These are phyloP conservation scores for Mycosphaerella sp. DNA, from an alignment of 2,329 filamentous ascomycete species.

Conservation along the genomic window DNA sequence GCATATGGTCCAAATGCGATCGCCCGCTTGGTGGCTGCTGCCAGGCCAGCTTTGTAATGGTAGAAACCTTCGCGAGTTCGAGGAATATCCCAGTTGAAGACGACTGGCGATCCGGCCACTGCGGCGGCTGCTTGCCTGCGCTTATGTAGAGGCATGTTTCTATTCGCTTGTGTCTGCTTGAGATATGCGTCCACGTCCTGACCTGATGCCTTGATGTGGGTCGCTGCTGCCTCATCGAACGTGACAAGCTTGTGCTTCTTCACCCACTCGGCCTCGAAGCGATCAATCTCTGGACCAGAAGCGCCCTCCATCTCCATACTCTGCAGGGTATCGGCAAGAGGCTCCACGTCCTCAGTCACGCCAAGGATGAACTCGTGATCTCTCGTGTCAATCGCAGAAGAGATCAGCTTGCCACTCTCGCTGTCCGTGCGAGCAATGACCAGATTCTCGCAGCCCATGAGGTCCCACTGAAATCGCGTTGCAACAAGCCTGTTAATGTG, in stretches of 20 bases:
- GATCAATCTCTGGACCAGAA: conserved; percentile 71
- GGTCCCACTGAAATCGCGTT: conserved; percentile 93
- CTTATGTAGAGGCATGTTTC: conserved; percentile 69
- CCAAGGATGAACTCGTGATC: conserved; percentile 97
- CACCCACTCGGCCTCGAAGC: conserved; percentile 81
- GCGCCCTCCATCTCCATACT: conserved; percentile 80
- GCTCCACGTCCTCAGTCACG: conserved; percentile 68
- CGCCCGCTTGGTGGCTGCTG: conserved; percentile 84
- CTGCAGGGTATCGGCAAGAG: conserved; percentile 82
- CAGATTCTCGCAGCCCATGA: conserved; percentile 94
- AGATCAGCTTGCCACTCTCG: conserved; percentile 84
- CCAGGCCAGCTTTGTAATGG: conserved; percentile 78
- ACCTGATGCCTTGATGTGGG: conserved; percentile 32
- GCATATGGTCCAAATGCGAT: conserved; percentile 87
- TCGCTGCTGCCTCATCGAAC: conserved; percentile 68
- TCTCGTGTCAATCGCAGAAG: conserved; percentile 82
- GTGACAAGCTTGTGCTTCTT: conserved; percentile 77
- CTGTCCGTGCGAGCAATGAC: conserved; percentile 94
- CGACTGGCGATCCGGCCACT: conserved; percentile 61
- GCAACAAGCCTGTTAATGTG: conserved; percentile 94
- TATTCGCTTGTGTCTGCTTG: conserved; percentile 46
- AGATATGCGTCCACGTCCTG: conserved; percentile 28
- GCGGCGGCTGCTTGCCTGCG: conserved; percentile 66
- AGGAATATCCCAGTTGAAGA: conserved; percentile 87
- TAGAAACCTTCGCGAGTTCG: conserved; percentile 92